A percentile compares a stretch with the other conserved stretches of the same genome.
Evolutionary conservation across 371 early-diverging fungal genomes (phyloP).

Genomic region (Caulochytrium protostelioides): DNA sequence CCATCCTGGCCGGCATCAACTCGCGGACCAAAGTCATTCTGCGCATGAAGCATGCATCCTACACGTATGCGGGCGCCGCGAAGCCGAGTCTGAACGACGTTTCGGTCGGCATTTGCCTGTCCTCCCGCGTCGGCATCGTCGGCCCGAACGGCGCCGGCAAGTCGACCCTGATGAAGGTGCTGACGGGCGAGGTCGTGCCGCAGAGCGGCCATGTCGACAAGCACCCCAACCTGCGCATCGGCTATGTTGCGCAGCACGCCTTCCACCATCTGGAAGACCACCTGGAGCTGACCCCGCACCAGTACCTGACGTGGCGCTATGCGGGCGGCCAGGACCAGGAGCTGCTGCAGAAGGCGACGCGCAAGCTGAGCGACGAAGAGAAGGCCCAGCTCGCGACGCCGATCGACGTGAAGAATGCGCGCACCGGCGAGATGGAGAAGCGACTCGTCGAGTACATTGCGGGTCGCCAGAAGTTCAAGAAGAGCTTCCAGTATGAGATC

Average conservation of each 20-base stretch:
- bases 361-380: constrained; percentile 45
- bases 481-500: constrained; percentile 62
- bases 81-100: constrained; percentile 39
- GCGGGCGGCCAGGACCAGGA: constrained; percentile 58
- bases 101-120: constrained; percentile 38
- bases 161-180: constrained; percentile 58
- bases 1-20: constrained; percentile 46
- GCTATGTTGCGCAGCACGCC: constrained; percentile 74
- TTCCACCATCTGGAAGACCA: constrained; percentile 70
- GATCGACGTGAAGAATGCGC: constrained; percentile 17
- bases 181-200: constrained; percentile 46
- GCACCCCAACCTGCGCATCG: constrained; percentile 52
- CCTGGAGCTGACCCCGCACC: constrained; percentile 52
- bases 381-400: constrained; percentile 34
- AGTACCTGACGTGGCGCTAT: constrained; percentile 71
- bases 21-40: constrained; percentile 54
- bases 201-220: constrained; percentile 44
- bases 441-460: constrained; percentile 37
- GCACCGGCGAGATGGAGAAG: constrained; percentile 10
- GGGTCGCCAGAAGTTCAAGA: constrained; percentile 55
- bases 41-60: constrained; percentile 41
- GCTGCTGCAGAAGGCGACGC: constrained; percentile 48
- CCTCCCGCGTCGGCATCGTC: constrained; percentile 55
- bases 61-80: constrained; percentile 39
- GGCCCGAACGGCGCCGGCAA: constrained; percentile 67